phyloP scores from a whole-genome alignment of 2,329 filamentous ascomycete species.

The Amauroascus niger region DNA sequence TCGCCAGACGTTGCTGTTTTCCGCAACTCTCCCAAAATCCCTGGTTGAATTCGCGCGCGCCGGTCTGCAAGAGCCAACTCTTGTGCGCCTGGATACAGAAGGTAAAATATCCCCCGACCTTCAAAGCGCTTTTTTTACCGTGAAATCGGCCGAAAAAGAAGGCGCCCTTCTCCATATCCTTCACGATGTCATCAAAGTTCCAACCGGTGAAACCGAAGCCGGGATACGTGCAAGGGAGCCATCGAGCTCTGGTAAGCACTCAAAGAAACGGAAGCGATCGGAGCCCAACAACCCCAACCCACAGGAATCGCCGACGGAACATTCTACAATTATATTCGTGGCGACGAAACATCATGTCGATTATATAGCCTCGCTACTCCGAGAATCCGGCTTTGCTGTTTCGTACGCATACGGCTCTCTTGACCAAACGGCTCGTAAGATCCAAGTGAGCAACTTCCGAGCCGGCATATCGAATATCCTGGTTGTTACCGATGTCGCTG shows the following conservation, averaged over 20 bases:
- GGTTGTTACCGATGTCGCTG: conserved; percentile 93
- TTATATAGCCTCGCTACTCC: conserved; percentile 74
- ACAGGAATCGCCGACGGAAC: conserved; percentile 65
- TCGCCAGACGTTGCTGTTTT: conserved; percentile 87
- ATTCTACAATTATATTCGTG: conserved; percentile 91
- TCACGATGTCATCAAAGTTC: conserved; percentile 87
- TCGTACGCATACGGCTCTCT: conserved; percentile 92
- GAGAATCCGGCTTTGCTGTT: conserved; percentile 70
- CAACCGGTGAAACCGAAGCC: conserved; percentile 53
- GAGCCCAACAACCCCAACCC: conserved; percentile 42
- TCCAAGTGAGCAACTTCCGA: conserved; percentile 85
- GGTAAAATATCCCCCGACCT: conserved; percentile 93
- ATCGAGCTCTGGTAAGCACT: conserved; percentile 34
- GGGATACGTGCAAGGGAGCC: conserved; percentile 38
- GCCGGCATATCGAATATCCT: conserved; percentile 76
- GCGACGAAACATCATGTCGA: conserved; percentile 97
- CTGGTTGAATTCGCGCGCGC: conserved; percentile 93
- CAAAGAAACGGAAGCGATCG: conserved; percentile 41
- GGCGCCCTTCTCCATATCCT: conserved; percentile 81
- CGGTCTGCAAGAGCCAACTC: conserved; percentile 80
- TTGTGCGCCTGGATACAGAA: conserved; percentile 85
- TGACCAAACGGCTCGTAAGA: conserved; percentile 85
- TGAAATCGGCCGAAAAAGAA: conserved; percentile 91
- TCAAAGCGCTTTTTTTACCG: conserved; percentile 87
- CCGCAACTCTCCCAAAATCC: conserved; percentile 85